Evolutionary conservation across 2,329 filamentous ascomycete genomes (phyloP).

Genomic region (Aspergillus vadensis): DNA sequence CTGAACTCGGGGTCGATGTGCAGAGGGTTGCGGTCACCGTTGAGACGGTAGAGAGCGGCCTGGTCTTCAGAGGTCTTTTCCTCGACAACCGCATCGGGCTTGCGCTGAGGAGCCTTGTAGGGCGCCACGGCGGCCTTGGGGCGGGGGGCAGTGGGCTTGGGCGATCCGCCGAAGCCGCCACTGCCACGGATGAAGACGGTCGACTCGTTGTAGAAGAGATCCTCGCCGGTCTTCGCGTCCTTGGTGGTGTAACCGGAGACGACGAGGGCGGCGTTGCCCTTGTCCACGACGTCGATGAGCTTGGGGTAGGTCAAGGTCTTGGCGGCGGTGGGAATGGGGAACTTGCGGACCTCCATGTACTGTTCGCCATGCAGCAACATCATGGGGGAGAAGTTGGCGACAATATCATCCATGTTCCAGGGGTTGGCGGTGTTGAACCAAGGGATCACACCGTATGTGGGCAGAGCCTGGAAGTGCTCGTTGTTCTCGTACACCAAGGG

Average conservation of each 20-base stretch:
- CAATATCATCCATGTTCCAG: conserved; percentile 77
- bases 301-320: conserved; percentile 74
- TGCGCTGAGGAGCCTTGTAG: conserved; percentile 75
- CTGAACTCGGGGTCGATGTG: conserved; percentile 94
- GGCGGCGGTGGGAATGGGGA: conserved; percentile 83
- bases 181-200: conserved; percentile 90
- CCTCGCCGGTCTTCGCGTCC: conserved; percentile 80
- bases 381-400: conserved; percentile 97
- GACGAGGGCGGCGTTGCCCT: conserved; percentile 84
- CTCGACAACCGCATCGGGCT: conserved; percentile 80
- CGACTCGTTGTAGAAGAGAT: conserved; percentile 95
- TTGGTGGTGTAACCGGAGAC: conserved; percentile 79
- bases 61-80: conserved; percentile 86
- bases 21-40: conserved; percentile 92
- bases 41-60: conserved; percentile 88
- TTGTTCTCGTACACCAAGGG: conserved; percentile 85
- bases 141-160: conserved; percentile 67
- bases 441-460: conserved; percentile 96
- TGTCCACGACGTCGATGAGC: conserved; percentile 93
- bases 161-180: conserved; percentile 84
- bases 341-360: conserved; percentile 91
- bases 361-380: conserved; percentile 99
- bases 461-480: conserved; percentile 90
- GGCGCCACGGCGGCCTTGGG: conserved; percentile 77
- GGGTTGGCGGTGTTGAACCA: conserved; percentile 81